Conservation (phyloP, 306 rosid genomes). For the Casuarina cunninghamiana region DNA sequence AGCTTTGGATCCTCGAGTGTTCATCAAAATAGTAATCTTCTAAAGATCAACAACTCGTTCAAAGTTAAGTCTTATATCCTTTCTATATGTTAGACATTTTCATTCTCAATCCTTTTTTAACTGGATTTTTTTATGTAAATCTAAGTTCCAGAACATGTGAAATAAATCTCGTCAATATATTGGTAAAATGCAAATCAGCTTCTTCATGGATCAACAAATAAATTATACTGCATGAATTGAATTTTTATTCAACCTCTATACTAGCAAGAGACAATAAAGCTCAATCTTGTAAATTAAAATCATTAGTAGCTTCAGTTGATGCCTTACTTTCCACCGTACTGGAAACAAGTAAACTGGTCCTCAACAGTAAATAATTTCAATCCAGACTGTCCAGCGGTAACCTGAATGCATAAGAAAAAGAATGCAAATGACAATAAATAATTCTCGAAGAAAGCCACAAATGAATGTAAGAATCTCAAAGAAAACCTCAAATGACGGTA, state of each 20-base stretch:
- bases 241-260: neutral
- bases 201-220: neutral
- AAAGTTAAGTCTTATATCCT: neutral
- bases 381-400: slow-evolving; percentile 45
- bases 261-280: neutral
- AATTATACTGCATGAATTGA: neutral
- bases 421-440: neutral
- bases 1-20: neutral
- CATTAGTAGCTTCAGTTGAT: slow-evolving; percentile 25
- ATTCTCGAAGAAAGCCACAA: neutral
- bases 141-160: neutral
- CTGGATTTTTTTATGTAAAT: neutral
- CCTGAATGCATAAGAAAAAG: slow-evolving; percentile 34
- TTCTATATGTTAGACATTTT: neutral
- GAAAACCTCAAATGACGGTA: slow-evolving; percentile 16
- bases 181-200: neutral
- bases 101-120: neutral
- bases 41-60: neutral
- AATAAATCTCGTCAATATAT: neutral
- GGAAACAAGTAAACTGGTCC: slow-evolving; percentile 62
- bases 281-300: slow-evolving; percentile 10
- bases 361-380: slow-evolving; percentile 51
- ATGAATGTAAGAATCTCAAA: slow-evolving; percentile 24
- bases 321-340: slow-evolving; percentile 47
- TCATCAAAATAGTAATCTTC: neutral